These are phyloP conservation scores for Pseudozyma tsukubaensis DNA, from an alignment of 1,284 basidiomycete genomes.

Conservation along the genomic window DNA sequence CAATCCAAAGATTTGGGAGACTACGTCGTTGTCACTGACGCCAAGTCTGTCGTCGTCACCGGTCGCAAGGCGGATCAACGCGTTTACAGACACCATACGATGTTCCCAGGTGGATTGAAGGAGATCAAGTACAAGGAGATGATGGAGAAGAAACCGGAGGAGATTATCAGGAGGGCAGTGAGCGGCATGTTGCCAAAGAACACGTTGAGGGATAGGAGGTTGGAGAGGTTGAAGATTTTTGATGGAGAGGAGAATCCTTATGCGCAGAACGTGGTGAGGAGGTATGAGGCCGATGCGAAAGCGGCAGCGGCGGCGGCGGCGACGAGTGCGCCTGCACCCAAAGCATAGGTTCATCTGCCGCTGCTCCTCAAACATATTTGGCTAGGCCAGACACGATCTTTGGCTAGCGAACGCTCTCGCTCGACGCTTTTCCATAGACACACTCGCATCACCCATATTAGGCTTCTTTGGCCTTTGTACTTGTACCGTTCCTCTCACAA, in stretches of 20 bases:
- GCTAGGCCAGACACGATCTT: too few relatives aligned
- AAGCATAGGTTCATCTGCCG: constrained; percentile 14
- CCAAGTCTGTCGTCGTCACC: constrained; percentile 84
- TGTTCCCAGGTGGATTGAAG: constrained; percentile 93
- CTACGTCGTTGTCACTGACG: constrained; percentile 96
- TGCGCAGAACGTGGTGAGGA: constrained; percentile 50
- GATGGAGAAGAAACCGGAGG: constrained; percentile 81
- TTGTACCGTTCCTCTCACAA: constrained; percentile 19
- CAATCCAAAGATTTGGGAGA: constrained; percentile 77
- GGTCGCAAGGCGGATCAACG: constrained; percentile 90
- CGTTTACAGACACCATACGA: constrained; percentile 88
- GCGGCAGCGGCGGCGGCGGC: background rate
- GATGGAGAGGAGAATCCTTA: constrained; percentile 64
- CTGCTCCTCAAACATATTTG: too few relatives aligned
- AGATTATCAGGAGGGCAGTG: constrained; percentile 70
- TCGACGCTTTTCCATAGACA: background rate
- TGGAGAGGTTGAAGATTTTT: constrained; percentile 66
- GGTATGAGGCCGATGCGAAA: constrained; percentile 31
- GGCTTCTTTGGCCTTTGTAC: constrained; percentile 17
- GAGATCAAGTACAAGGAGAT: constrained; percentile 64
- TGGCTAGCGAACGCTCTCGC: too few relatives aligned
- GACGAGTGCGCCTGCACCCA: constrained; percentile 12
- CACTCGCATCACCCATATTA: background rate
- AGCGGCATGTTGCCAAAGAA: constrained; percentile 69
- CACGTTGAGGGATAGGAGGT: constrained; percentile 63